Evolutionary conservation across 164 flowering plant species (phyloP).

Genomic region (Macadamia tetraphylla): DNA sequence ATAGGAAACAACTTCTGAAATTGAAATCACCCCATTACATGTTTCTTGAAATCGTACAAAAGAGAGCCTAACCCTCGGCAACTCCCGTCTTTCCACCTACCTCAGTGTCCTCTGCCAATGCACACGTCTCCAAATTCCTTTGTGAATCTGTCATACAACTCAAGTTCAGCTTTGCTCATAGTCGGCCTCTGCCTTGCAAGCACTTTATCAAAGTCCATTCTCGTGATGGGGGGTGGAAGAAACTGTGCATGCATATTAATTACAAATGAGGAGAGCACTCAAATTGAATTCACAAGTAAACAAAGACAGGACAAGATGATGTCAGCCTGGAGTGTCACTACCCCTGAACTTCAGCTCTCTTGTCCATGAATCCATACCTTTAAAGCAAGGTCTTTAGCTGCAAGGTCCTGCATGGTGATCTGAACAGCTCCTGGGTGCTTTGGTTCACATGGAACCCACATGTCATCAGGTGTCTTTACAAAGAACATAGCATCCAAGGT

Average conservation of each 20-base stretch:
- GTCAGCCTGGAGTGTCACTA: neutral
- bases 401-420: conserved; percentile 87
- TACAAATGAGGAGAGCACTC: neutral
- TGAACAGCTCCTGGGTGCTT: conserved; percentile 87
- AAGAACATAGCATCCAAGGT: conserved; percentile 82
- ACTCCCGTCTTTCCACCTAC: neutral
- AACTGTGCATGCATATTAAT: conserved; percentile 40
- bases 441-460: conserved; percentile 97
- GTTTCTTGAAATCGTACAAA: no score
- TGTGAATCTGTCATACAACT: conserved; percentile 91
- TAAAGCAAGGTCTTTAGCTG: conserved; percentile 74
- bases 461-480: conserved; percentile 44
- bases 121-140: conserved; percentile 98
- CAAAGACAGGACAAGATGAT: no score
- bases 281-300: no score
- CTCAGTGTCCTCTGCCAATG: neutral
- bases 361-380: conserved; percentile 38
- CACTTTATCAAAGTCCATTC: conserved; percentile 87
- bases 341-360: neutral
- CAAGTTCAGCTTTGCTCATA: conserved; percentile 89
- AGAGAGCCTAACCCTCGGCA: neutral
- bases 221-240: conserved; percentile 82
- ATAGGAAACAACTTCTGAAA: no score
- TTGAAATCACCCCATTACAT: no score
- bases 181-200: conserved; percentile 96